Evolutionary conservation across 768 basidiomycete species (phyloP), one percentile per base, ranked within the genome.

Genomic region (Leccinum uliginosum): DNA sequence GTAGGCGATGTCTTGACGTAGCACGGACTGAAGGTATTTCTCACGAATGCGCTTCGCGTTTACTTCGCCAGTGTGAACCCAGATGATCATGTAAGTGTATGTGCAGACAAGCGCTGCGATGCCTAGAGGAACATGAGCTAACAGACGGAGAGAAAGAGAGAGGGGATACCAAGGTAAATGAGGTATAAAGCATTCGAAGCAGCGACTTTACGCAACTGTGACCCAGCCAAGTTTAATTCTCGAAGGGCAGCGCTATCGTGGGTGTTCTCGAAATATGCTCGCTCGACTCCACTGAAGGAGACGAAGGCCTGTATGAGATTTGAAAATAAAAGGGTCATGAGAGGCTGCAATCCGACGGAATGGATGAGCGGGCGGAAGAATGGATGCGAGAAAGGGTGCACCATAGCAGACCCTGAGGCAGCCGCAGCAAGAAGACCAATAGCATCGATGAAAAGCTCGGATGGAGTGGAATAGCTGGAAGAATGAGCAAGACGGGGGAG

Each of bases 1-100:
- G 75, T 82, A 97, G 14, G 87, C 85, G 60, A 95, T 86, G 58
- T 92, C 86, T 66, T 97, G 95, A 38, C 92, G 84, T 6, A 98
- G 77, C 14, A 94, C 75, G 3, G 93, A 83, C 55, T 79, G 71
- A 11, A 97, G 82, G 69, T 97, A 97, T 14, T 72, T 76, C 73
- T 96, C 92, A 27, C 95, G 84, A 44, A 97, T 80, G 30, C 94
- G 84, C 66, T 87, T 90, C 0, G 93, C 84, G 61, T 86, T 89
- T 38, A 86, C 71, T 71, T 97, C 94, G n/a, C 87, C 86, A 2
- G 87, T 89, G 62, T 87, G 83, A 10, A 82, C 80, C 83, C 85
- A 91, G 23, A 80, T 66, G 61, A 72, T 70, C 85, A 86, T 93
- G 74, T 87, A 93, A 2, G 71, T 59, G 69, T 81, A 91, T 1